Conservation (phyloP, 1,284 basidiomycete genomes). For the Neolentinus lepideus region DNA sequence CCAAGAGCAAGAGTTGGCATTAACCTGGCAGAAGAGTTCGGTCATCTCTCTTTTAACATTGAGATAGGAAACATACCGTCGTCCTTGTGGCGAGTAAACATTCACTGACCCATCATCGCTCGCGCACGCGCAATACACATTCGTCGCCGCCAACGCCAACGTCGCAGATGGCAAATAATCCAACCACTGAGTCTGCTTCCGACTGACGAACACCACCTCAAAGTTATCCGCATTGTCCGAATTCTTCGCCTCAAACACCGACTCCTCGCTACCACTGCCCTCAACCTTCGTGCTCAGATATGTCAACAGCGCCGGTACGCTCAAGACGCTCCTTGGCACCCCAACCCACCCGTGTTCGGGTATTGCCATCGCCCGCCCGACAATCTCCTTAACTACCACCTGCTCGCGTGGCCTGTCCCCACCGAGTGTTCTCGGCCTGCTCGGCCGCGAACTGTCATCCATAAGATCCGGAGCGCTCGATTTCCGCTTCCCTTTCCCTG, state of each 20-base stretch:
- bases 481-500: conserved; percentile 40
- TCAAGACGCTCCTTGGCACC: conserved; percentile 23
- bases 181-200: conserved; percentile 76
- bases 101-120: conserved; percentile 71
- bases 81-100: conserved; percentile 75
- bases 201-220: conserved; percentile 60
- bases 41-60: conserved; percentile 11
- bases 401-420: conserved; percentile 54
- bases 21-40: conserved; percentile 34
- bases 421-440: conserved; percentile 61
- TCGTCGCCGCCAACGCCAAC: conserved; percentile 58
- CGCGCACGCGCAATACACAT: conserved; percentile 67
- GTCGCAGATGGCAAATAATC: conserved; percentile 78
- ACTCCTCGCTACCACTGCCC: conserved; percentile 53
- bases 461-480: conserved; percentile 32
- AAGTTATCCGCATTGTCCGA: conserved; percentile 53
- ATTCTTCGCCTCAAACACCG: conserved; percentile 73
- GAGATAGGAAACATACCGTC: conserved; percentile 44
- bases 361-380: conserved; percentile 10
- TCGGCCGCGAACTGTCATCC: conserved; percentile 26
- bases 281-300: conserved; percentile 42
- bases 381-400: conserved; percentile 45
- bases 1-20: conserved; percentile 75
- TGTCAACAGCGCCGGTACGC: conserved; percentile 49
- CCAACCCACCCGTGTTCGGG: conserved; percentile 7